A percentile compares a stretch with the other conserved stretches of the same genome.
These are phyloP conservation scores for Whalleya microplaca DNA, from an alignment of 2,329 filamentous ascomycete species.

Conservation along the genomic window DNA sequence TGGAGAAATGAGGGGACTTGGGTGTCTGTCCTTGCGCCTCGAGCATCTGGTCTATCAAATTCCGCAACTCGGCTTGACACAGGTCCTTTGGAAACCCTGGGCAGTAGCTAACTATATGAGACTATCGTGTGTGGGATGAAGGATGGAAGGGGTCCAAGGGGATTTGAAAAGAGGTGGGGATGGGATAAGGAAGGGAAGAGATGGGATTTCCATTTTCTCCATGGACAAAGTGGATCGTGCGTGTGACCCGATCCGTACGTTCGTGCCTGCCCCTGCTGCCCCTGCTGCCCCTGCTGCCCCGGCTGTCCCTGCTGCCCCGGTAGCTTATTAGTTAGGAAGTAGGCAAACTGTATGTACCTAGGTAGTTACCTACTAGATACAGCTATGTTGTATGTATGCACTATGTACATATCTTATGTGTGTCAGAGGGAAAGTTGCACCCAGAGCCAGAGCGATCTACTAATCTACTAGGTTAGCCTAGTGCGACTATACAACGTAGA, in stretches of 20 bases:
- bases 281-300: too few species aligned
- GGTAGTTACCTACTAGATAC: neutral
- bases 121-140: neutral
- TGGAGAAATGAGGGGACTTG: constrained; percentile 15
- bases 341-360: neutral
- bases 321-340: too few species aligned
- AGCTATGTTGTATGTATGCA: too few species aligned
- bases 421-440: too few species aligned
- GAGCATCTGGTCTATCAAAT: constrained; percentile 24
- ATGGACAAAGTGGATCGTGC: neutral
- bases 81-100: neutral
- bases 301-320: too few species aligned
- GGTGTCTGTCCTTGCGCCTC: constrained; percentile 11
- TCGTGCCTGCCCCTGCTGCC: too few species aligned
- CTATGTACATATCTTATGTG: too few species aligned
- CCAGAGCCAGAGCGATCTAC: too few species aligned
- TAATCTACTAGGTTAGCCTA: too few species aligned
- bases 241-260: neutral
- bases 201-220: neutral
- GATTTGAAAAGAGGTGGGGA: neutral
- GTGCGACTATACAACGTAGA: too few species aligned
- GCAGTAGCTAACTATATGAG: neutral
- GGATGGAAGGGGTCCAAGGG: neutral
- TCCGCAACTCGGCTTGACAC: neutral
- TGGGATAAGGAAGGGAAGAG: neutral